A percentile compares a stretch with the other conserved stretches of the same genome.
Evolutionary conservation across 2,329 filamentous ascomycete genomes (phyloP).

Genomic region (Pyrenochaeta sp.): DNA sequence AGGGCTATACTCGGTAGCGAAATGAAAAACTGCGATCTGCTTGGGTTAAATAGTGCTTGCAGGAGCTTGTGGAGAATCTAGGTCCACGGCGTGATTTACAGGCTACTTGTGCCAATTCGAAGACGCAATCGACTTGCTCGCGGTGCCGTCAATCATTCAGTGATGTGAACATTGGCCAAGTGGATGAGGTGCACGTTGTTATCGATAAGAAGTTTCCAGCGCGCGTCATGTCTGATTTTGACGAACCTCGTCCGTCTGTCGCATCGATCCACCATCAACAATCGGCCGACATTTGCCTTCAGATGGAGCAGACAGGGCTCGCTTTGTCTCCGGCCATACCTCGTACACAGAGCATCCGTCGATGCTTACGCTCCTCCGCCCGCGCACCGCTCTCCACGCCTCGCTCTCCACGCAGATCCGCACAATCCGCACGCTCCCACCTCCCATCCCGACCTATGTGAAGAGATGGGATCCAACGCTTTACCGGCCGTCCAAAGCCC

Average conservation of each 20-base stretch:
- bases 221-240: too few species aligned
- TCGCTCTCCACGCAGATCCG: conserved; percentile 22
- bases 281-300: too few species aligned
- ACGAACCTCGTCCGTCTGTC: too few species aligned
- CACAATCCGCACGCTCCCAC: conserved; percentile 33
- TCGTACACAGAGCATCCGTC: conserved; percentile 13
- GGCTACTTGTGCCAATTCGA: too few species aligned
- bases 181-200: background rate
- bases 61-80: too few species aligned
- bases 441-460: conserved; percentile 26
- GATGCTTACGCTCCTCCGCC: conserved; percentile 33
- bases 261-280: too few species aligned
- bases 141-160: too few species aligned
- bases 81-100: too few species aligned
- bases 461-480: conserved; percentile 37
- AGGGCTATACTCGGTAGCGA: too few species aligned
- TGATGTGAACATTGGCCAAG: background rate
- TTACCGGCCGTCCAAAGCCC: conserved; percentile 9
- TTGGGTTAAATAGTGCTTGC: too few species aligned
- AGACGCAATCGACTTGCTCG: too few species aligned
- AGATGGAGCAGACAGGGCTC: background rate
- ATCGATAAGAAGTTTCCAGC: conserved; percentile 2
- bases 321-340: background rate
- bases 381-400: conserved; percentile 31
- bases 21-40: too few species aligned